These are phyloP conservation scores for Kodamaea kakaduensis DNA, from an alignment of 805 yeast species.

Conservation along the genomic window DNA sequence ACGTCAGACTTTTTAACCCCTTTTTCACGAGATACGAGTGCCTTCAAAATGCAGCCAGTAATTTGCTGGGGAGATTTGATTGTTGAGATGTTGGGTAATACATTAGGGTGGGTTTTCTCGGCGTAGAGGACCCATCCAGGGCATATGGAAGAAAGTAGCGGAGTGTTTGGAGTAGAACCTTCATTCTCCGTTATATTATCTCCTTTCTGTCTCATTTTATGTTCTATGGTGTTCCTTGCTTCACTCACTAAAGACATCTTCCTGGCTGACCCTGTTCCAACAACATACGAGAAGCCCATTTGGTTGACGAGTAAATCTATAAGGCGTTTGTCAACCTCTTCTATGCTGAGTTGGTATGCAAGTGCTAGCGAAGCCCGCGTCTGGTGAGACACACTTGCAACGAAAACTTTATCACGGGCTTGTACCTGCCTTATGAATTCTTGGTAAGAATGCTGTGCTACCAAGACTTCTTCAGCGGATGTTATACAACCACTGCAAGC, in stretches of 20 bases:
- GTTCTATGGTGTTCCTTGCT: constrained; percentile 41
- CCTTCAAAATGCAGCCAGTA: constrained; percentile 74
- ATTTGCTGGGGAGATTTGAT: constrained; percentile 92
- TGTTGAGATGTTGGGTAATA: constrained; percentile 64
- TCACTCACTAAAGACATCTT: constrained; percentile 52
- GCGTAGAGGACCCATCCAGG: constrained; percentile 98
- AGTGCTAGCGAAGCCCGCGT: constrained; percentile 76
- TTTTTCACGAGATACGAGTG: constrained; percentile 34
- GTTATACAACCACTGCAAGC: constrained; percentile 98
- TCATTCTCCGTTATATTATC: neutral
- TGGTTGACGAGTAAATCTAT: constrained; percentile 52
- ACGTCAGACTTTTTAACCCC: constrained; percentile 36
- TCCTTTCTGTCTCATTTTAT: constrained; percentile 33
- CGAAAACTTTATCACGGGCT: constrained; percentile 44
- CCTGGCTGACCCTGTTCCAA: constrained; percentile 84
- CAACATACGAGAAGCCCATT: constrained; percentile 68
- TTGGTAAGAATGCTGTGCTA: constrained; percentile 84
- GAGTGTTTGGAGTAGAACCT: constrained; percentile 20
- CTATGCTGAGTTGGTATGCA: constrained; percentile 53
- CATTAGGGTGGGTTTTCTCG: constrained; percentile 89
- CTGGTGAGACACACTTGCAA: constrained; percentile 81
- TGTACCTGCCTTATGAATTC: constrained; percentile 64
- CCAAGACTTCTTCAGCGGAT: constrained; percentile 91
- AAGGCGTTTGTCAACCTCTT: constrained; percentile 55
- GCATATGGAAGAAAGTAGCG: constrained; percentile 70